Evolutionary conservation across 805 yeast species (phyloP).

Genomic region (Allodekkera sacchari): DNA sequence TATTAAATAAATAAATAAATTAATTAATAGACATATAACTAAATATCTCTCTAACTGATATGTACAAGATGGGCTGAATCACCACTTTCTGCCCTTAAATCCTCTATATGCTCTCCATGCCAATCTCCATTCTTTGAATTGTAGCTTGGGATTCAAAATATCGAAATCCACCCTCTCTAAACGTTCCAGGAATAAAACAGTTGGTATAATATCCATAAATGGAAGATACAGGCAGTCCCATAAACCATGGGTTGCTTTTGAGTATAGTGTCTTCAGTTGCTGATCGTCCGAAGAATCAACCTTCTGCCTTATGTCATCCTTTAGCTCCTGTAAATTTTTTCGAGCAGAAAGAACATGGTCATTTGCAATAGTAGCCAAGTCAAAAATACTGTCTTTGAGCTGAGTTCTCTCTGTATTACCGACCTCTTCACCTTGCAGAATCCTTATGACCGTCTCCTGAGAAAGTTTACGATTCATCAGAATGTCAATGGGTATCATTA

Average conservation of each 20-base stretch:
- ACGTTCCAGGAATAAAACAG: conserved; percentile 49
- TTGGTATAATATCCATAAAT: conserved; percentile 58
- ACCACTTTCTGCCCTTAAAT: too few species aligned
- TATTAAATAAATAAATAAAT: too few species aligned
- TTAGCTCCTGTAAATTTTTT: conserved; percentile 36
- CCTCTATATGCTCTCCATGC: conserved; percentile 51
- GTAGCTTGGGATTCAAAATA: conserved; percentile 35
- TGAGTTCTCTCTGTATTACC: conserved; percentile 19
- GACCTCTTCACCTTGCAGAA: conserved; percentile 34
- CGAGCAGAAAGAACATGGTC: conserved; percentile 72
- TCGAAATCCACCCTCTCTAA: conserved; percentile 63
- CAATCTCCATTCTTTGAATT: conserved; percentile 53
- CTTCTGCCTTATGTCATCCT: conserved; percentile 27
- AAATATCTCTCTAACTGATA: too few species aligned
- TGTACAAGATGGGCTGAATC: too few species aligned
- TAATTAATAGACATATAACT: too few species aligned
- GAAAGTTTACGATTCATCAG: conserved; percentile 46
- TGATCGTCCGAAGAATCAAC: conserved; percentile 15
- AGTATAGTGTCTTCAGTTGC: conserved; percentile 5
- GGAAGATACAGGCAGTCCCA: conserved; percentile 66
- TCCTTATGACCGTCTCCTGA: conserved; percentile 53
- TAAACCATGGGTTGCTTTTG: conserved; percentile 35
- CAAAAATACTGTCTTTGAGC: conserved; percentile 54
- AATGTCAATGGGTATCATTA: conserved; percentile 56
- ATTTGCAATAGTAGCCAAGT: conserved; percentile 66